Evolutionary conservation across 495 filamentous ascomycete genomes (phyloP), one percentile per base, ranked within the genome.

Genomic region (Aspergillus biplanus): DNA sequence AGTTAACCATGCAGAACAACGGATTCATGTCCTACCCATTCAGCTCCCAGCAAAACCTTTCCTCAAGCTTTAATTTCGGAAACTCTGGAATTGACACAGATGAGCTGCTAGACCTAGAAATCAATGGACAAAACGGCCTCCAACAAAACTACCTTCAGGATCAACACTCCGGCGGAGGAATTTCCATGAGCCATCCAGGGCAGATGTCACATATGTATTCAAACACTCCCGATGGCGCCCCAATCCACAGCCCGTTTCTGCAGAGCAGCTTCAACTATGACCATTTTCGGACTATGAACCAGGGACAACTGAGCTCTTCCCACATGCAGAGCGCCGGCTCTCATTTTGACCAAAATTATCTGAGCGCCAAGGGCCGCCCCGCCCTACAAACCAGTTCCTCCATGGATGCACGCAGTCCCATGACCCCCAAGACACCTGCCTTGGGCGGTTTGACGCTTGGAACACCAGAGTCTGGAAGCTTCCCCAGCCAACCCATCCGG

Each of bases 221-320:
- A 33, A 89, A 89, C 67, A 96, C 92, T 4, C 93, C 92, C 7
- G 93, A 97, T 52, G 91, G 91, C 27, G 87, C 89, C 50, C 92
- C 92, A 5, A 93, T 96, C 63, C 88, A 92, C 67, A 96, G 92
- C 69, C 93, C 93, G 0, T 97, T 93, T 65, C 82, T 89, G 32
- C 85, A 91, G 53, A 78, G 75, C 62, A 88, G 84, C 68, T 94
- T 92, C 76, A 74, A 87, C 70, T 89, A 89, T 60, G 81, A 84
- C 12, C 90, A 91, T 64, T 92, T 89, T 70, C 78, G 78, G 16
- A 33, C 52, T 32, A 86, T 90, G 79, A 82, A 82, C 62, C 82
- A 82, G 46, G 76, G 82, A 59, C 80, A 83, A 15, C 78, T 85
- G 31, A 82, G 64, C 74, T 80, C 53, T 3, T 56, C 37, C 72